Conservation (phyloP, 192 early-diverging fungal species). For the Backusella circina region DNA sequence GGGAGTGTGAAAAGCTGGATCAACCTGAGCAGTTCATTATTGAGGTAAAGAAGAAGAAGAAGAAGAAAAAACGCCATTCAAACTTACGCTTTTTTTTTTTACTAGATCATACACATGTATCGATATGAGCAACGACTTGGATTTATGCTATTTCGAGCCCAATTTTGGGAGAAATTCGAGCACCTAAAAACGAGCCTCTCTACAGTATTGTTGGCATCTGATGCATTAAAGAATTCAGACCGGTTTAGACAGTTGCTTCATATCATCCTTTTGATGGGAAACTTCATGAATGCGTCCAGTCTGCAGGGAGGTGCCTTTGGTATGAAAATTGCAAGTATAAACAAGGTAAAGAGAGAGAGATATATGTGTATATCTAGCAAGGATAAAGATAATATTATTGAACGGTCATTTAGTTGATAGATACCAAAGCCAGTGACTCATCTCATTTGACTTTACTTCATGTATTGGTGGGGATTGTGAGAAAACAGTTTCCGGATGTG, state of each 20-base stretch:
- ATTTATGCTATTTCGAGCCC: slow-evolving; percentile 58
- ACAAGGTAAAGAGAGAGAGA: slow-evolving; percentile 57
- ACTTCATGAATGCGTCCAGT: slow-evolving; percentile 78
- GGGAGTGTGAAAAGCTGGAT: slow-evolving; percentile 52
- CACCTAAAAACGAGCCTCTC: slow-evolving; percentile 54
- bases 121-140: slow-evolving; percentile 68
- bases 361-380: background rate
- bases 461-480: slow-evolving; percentile 62
- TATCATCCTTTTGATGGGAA: slow-evolving; percentile 71
- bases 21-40: slow-evolving; percentile 68
- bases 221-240: slow-evolving; percentile 55
- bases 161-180: slow-evolving; percentile 61
- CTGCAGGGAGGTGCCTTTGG: slow-evolving; percentile 82
- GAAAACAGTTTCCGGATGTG: slow-evolving; percentile 56
- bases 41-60: slow-evolving; percentile 31
- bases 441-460: slow-evolving; percentile 70
- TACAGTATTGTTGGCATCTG: slow-evolving; percentile 55
- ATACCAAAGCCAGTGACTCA: slow-evolving; percentile 69
- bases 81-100: background rate
- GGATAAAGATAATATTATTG: too few relatives aligned
- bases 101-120: slow-evolving; percentile 67
- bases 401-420: slow-evolving; percentile 47
- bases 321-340: slow-evolving; percentile 74
- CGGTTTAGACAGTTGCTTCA: slow-evolving; percentile 68
- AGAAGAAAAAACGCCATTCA: background rate